Percentiles rank a stretch among this genome's conserved stretches.
Conservation (phyloP, 164 flowering plant species). For the Piper longum region DNA sequence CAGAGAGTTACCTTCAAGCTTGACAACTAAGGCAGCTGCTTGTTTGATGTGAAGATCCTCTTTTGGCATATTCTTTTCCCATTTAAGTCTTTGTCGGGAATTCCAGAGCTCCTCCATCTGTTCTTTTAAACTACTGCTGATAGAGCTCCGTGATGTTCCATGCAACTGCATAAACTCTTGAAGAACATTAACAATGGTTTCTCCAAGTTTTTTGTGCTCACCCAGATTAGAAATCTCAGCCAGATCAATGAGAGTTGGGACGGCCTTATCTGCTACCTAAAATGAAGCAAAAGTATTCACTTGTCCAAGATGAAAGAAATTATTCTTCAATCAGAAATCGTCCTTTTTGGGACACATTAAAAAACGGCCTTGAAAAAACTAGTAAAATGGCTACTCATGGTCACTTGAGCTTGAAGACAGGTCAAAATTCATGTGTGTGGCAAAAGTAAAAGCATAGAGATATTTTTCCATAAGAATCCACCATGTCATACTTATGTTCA, state of each 20-base stretch:
- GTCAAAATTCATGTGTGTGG: too few relatives aligned
- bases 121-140: conserved; percentile 43
- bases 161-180: conserved; percentile 68
- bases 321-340: too few relatives aligned
- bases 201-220: conserved; percentile 93
- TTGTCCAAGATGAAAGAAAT: too few relatives aligned
- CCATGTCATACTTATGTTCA: too few relatives aligned
- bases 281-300: conserved; percentile 1
- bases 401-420: too few relatives aligned
- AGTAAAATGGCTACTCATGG: too few relatives aligned
- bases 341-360: too few relatives aligned
- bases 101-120: conserved; percentile 58
- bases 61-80: conserved; percentile 93
- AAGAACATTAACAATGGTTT: conserved; percentile 63
- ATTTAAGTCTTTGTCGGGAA: conserved; percentile 65
- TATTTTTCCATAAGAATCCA: too few relatives aligned
- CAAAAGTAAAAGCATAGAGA: too few relatives aligned
- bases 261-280: conserved; percentile 78
- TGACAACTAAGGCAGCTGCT: conserved; percentile 89
- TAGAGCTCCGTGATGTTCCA: conserved; percentile 44
- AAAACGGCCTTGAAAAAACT: too few relatives aligned
- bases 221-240: conserved; percentile 74
- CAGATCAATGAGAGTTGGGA: conserved; percentile 73
- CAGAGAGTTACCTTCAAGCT: conserved; percentile 94
- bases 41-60: conserved; percentile 98